phyloP scores from a whole-genome alignment of 2,329 filamentous ascomycete genomes.

The Aureobasidium sp. region DNA sequence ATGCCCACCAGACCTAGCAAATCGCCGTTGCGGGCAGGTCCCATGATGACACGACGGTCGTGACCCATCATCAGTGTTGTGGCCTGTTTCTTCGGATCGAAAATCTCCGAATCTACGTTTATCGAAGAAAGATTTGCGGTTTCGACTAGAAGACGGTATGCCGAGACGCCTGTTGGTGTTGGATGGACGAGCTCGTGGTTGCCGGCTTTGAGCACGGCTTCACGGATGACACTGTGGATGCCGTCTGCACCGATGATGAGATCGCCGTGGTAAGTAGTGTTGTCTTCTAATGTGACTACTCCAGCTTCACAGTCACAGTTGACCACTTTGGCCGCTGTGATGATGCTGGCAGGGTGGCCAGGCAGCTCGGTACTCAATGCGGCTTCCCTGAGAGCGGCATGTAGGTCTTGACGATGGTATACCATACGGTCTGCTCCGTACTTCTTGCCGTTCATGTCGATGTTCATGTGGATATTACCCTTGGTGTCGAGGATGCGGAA shows the following conservation, averaged over 20 bases:
- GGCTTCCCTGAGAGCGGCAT: slow-evolving; percentile 27
- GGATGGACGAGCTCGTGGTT: slow-evolving; percentile 18
- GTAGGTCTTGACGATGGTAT: slow-evolving; percentile 38
- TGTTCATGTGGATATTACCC: slow-evolving; percentile 28
- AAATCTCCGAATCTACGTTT: slow-evolving; percentile 19
- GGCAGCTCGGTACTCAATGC: slow-evolving; percentile 20
- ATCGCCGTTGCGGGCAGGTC: slow-evolving; percentile 35
- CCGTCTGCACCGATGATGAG: slow-evolving; percentile 35
- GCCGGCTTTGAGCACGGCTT: slow-evolving; percentile 18
- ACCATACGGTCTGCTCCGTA: slow-evolving; percentile 36
- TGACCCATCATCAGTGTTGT: slow-evolving; percentile 43
- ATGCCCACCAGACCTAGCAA: slow-evolving; percentile 40
- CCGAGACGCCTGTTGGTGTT: slow-evolving; percentile 33
- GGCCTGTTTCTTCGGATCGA: slow-evolving; percentile 31
- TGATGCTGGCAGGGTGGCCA: slow-evolving; percentile 25
- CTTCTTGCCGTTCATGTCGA: slow-evolving; percentile 26
- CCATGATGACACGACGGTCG: slow-evolving; percentile 35
- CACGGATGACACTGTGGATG: slow-evolving; percentile 25
- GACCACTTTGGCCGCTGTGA: slow-evolving; percentile 23
- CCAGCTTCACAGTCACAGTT: slow-evolving; percentile 23
- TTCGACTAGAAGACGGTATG: slow-evolving; percentile 34
- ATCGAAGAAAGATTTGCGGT: slow-evolving; percentile 19
- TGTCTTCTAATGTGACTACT: slow-evolving; percentile 29
- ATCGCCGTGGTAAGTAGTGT: slow-evolving; percentile 21
- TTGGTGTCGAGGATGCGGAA: slow-evolving; percentile 32